Evolutionary conservation across 2,329 filamentous ascomycete species (phyloP), one percentile per base, ranked within the genome.

Genomic region (Nannizzia gypsea): DNA sequence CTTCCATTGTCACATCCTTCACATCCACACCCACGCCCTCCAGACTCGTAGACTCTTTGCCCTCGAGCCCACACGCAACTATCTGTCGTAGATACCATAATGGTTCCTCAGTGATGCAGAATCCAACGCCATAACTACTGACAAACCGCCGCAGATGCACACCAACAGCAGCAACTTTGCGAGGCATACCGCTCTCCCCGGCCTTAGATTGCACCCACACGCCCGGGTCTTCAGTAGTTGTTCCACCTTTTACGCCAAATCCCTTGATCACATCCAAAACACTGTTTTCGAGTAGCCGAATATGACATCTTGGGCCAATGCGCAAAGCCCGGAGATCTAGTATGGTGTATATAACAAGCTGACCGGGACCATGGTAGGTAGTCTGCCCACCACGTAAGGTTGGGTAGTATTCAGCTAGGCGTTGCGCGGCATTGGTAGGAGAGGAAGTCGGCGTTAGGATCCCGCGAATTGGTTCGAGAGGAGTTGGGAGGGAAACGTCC

Each of bases 311-410:
- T 11, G 93, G 86, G 3, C 82, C 85, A 20, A 93, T 76, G 0
- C 76, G 74, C 64, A 90, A 81, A 9, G 81, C 79, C 59, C 83
- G 83, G 60, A 97, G 80, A 71, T 96, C 90, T n/a, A 95, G 72
- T 57, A 96, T 83, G 2, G 92, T 90, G 78, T 95, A 99, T n/a
- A 91, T 83, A 38, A 96, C 88, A 56, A 95, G 76, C 72, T 99
- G 93, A 0, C 92, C 92, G 0, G 92, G 93, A 0, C 92, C 93
- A 71, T 99, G 93, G 76, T 96, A 97, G 2, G 93, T 97, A 0
- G 89, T 91, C 65, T 95, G 84, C 0, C 93, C 93, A 63, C 93
- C 93, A 59, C 93, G 85, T n/a, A 84, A 81, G 13, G 89, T 87
- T 67, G 85, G 80, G 48, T 83, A 73, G 66, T 93, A 83, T n/a